Evolutionary conservation across 441 rosid species (phyloP).

Genomic region (Populus hybrid): DNA sequence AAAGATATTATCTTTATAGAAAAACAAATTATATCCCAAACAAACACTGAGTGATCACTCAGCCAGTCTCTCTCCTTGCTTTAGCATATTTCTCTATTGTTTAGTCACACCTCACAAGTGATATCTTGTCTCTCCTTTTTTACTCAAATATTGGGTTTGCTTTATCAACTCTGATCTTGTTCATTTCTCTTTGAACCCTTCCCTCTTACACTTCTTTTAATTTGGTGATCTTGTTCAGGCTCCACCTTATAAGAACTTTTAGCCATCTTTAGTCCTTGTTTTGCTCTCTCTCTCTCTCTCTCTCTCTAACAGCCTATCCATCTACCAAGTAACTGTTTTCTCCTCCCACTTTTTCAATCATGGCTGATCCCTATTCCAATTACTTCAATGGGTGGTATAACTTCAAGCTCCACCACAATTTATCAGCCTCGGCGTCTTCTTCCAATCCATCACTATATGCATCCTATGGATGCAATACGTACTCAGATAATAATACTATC

Average conservation of each 20-base stretch:
- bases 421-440: slow-evolving; percentile 35
- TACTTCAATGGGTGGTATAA: slow-evolving; percentile 50
- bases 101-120: slow-evolving; percentile 46
- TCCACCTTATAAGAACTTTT: slow-evolving; percentile 21
- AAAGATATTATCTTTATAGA: too few species aligned
- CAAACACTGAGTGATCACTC: too few species aligned
- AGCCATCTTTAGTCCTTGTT: slow-evolving; percentile 4
- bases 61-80: slow-evolving; percentile 21
- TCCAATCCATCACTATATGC: slow-evolving; percentile 26
- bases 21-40: too few species aligned
- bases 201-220: slow-evolving; percentile 20
- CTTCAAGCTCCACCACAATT: slow-evolving; percentile 39
- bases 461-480: slow-evolving; percentile 25
- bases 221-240: slow-evolving; percentile 28
- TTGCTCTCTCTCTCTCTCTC: background rate
- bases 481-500: slow-evolving; percentile 20
- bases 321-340: slow-evolving; percentile 11
- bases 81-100: slow-evolving; percentile 37
- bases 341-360: slow-evolving; percentile 30
- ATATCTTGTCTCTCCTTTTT: slow-evolving; percentile 46
- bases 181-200: slow-evolving; percentile 25
- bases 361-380: slow-evolving; percentile 68
- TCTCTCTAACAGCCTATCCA: slow-evolving; percentile 1
- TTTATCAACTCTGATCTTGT: background rate
- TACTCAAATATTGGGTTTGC: slow-evolving; percentile 32